Evolutionary conservation across 176 grass and related monocot genomes (phyloP), one percentile per base, ranked within the genome.

Genomic region (Zizania latifolia): DNA sequence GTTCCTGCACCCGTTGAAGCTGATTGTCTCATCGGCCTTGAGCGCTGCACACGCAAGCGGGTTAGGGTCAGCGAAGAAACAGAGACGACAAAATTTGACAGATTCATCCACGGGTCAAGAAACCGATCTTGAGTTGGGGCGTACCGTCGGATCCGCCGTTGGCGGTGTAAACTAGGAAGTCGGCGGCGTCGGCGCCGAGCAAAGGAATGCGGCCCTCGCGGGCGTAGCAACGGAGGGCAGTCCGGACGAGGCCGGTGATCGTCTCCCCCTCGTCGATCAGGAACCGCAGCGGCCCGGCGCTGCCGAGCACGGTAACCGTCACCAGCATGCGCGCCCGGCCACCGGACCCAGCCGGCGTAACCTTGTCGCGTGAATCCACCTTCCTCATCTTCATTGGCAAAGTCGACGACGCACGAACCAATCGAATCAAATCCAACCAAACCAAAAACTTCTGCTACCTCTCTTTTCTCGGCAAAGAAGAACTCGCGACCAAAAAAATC

Each of bases 301-400:
- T 93, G 27, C 91, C 91, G 63, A 90, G 79, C n/a, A 90, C 91
- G 39, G 87, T 93, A 9, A 93, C 84, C 19, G 87, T 87, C 22
- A 93, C 87, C 6, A 89, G 82, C 13, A 89, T 58, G 71, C 84
- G 91, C 40, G 75, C 16, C 29, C 77, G 71, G 26, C 62, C 68
- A 26, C 23, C 60, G 6, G 36, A 16, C 8, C 36, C n/a, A 15
- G 39, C 81, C 37, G 67, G 19, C 33, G 81, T 63, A 12, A 54
- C 81, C 67, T 87, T 87, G 65, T 51, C 64, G 13, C 65, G 57
- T 22, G 29, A 38, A 16, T 65, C 72, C 10, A 46, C 33, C 27
- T 58, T 85, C 66, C 68, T 82, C 11, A 87, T 61, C 77, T 77
- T 86, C 83, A 87, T 90, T 58, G 65, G 66, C 38, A 60, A 41